Evolutionary conservation across 75 land plant species (phyloP).

Genomic region (Pinus tabuliformis): DNA sequence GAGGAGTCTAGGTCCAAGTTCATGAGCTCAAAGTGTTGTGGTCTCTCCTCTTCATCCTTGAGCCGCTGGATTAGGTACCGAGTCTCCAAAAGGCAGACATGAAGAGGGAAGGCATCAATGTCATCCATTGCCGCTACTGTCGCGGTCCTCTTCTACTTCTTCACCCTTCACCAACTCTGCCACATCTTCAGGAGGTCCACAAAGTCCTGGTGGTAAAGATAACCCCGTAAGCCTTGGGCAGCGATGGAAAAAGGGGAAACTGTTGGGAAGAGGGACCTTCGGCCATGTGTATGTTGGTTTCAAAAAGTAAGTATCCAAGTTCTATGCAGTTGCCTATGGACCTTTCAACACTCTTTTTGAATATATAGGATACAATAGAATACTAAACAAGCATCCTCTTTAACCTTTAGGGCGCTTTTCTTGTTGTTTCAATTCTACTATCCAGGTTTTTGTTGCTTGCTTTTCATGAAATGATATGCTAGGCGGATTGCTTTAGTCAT

Average conservation of each 20-base stretch:
- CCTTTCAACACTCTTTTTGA: too few species aligned
- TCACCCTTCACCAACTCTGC: slow-evolving; percentile 21
- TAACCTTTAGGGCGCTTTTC: too few species aligned
- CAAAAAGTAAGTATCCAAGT: slow-evolving; percentile 44
- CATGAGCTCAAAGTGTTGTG: slow-evolving; percentile 29
- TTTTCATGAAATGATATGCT: not conserved
- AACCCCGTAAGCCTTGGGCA: slow-evolving; percentile 14
- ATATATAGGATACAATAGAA: too few species aligned
- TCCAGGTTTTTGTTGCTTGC: not conserved
- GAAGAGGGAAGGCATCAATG: slow-evolving; percentile 52
- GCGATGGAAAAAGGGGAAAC: slow-evolving; percentile 69
- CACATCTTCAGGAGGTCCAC: slow-evolving; percentile 23
- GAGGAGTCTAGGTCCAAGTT: slow-evolving; percentile 53
- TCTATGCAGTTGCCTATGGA: not conserved
- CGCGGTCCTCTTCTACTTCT: slow-evolving; percentile 18
- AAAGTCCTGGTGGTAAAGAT: slow-evolving; percentile 12
- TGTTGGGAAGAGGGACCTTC: slow-evolving; percentile 71
- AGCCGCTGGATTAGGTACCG: slow-evolving; percentile 32
- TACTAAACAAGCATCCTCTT: too few species aligned
- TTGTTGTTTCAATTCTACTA: too few species aligned
- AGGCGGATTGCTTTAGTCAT: not conserved
- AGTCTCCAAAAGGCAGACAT: slow-evolving; percentile 40
- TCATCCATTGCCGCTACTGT: slow-evolving; percentile 68
- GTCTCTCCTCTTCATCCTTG: slow-evolving; percentile 71
- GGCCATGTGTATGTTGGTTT: slow-evolving; percentile 86